Percentiles rank a stretch among this genome's conserved stretches.
phyloP scores from a whole-genome alignment of 1,284 basidiomycete species.

The Coriolopsis trogii region DNA sequence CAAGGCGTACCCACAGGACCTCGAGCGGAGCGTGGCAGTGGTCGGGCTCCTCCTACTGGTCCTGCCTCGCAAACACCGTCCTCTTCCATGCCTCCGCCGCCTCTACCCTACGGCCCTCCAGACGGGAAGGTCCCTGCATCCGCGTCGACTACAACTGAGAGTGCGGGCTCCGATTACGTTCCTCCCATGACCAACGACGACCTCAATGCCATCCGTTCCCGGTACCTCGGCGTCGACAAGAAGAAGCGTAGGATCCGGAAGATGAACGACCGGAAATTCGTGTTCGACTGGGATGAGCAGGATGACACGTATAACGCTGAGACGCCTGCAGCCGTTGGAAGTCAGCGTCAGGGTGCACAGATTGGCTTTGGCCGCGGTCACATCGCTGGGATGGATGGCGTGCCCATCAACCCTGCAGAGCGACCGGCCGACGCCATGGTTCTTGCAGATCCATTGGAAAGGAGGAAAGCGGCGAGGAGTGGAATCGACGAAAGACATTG shows the following conservation, averaged over 20 bases:
- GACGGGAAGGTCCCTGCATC: no score
- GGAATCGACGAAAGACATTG: constrained; percentile 94
- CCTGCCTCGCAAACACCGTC: constrained; percentile 36
- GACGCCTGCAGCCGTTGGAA: constrained; percentile 63
- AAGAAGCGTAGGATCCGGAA: constrained; percentile 94
- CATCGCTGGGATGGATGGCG: constrained; percentile 86
- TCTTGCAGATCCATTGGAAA: constrained; percentile 79
- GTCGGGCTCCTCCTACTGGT: constrained; percentile 43
- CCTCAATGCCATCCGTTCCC: constrained; percentile 77
- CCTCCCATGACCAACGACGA: constrained; percentile 79
- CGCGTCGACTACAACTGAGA: constrained; percentile 35
- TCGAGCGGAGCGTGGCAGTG: constrained; percentile 70
- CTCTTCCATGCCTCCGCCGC: constrained; percentile 52
- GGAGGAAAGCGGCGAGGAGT: constrained; percentile 79
- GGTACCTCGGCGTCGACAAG: constrained; percentile 90
- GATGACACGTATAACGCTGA: constrained; percentile 86
- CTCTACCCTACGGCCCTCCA: constrained; percentile 37
- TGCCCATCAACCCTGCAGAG: constrained; percentile 30
- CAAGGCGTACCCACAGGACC: constrained; percentile 80
- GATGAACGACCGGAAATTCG: constrained; percentile 93
- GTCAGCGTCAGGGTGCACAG: constrained; percentile 76
- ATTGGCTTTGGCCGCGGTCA: constrained; percentile 86
- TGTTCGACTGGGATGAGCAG: constrained; percentile 97
- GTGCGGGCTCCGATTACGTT: constrained; percentile 53
- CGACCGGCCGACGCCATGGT: constrained; percentile 46